Evolutionary conservation across 495 filamentous ascomycete genomes (phyloP).

Genomic region (Paragyromitra xinjiangensis): DNA sequence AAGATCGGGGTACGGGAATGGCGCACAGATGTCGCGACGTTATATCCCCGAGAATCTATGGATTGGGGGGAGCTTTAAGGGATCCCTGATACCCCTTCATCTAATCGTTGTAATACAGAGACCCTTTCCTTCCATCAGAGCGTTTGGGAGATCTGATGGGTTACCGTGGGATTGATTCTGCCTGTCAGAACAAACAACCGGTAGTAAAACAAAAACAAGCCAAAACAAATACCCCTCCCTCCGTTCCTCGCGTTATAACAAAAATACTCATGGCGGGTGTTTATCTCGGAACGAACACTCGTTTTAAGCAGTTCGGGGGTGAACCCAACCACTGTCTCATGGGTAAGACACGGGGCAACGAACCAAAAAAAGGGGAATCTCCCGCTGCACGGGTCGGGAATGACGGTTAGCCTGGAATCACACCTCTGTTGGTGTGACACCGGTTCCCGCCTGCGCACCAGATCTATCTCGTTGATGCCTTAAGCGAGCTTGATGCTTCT

Average conservation of each 20-base stretch:
- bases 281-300: constrained; percentile 37
- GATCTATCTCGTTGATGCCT: constrained; percentile 47
- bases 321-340: constrained; percentile 21
- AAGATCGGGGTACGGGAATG: constrained; percentile 42
- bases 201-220: not conserved
- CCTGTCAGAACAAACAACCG: constrained; percentile 17
- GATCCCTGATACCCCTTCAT: not conserved
- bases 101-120: constrained; percentile 9
- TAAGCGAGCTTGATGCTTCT: constrained; percentile 37
- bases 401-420: constrained; percentile 42
- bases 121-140: not conserved
- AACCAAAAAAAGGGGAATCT: constrained; percentile 35
- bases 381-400: constrained; percentile 46
- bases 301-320: constrained; percentile 31
- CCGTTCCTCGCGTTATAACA: not conserved
- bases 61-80: too few species aligned
- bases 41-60: constrained; percentile 27
- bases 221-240: not conserved
- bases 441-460: constrained; percentile 43
- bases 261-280: constrained; percentile 28
- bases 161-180: constrained; percentile 26
- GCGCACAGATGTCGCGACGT: constrained; percentile 36
- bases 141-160: not conserved
- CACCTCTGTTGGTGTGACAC: constrained; percentile 6
- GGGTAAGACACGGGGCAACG: constrained; percentile 42